These are phyloP conservation scores for Hymenoscyphus salicellus DNA, from an alignment of 2,329 filamentous ascomycete species.

Conservation along the genomic window DNA sequence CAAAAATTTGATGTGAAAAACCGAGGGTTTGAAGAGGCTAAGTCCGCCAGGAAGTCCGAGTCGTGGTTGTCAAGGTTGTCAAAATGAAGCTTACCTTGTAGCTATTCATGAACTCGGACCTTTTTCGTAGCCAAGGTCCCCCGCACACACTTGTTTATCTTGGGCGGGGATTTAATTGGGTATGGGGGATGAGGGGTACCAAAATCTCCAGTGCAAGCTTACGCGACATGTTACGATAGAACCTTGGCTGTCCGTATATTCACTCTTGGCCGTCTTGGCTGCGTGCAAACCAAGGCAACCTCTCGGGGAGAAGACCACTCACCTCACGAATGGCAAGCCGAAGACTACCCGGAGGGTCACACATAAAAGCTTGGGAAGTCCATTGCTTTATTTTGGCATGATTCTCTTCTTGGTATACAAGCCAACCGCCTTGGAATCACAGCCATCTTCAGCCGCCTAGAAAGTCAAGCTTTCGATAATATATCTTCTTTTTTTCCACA, in stretches of 20 bases:
- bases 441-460: not conserved
- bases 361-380: constrained; percentile 2
- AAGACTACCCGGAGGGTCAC: not conserved
- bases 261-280: not conserved
- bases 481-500: not conserved
- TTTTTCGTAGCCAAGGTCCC: not conserved
- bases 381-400: not conserved
- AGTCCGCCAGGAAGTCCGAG: not conserved
- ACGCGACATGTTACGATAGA: not conserved
- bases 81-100: not conserved
- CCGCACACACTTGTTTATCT: not conserved
- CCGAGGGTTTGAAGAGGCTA: not conserved
- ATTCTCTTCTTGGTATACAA: not conserved
- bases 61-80: not conserved
- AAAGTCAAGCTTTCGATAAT: not conserved
- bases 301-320: not conserved
- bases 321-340: not conserved
- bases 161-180: constrained; percentile 2
- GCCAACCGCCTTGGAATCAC: not conserved
- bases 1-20: not conserved
- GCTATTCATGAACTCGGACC: not conserved
- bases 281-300: not conserved
- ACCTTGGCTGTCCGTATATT: not conserved
- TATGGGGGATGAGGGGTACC: not conserved
- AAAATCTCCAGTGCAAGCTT: not conserved